Evolutionary conservation across 2,329 filamentous ascomycete species (phyloP).

Genomic region (Ilyonectria destructans): DNA sequence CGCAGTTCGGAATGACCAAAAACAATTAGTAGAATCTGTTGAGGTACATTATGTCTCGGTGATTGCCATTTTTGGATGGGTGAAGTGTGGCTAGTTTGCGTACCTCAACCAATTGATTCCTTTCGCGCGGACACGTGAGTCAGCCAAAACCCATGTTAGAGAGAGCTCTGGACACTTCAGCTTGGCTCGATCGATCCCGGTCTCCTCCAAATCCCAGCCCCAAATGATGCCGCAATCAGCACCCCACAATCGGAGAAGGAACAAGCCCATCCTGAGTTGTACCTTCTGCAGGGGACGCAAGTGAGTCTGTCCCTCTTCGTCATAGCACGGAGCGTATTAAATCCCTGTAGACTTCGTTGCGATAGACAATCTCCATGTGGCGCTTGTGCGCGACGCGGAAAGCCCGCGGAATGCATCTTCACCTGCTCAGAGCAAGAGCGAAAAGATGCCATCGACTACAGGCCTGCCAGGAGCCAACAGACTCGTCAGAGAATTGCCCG

Average conservation of each 20-base stretch:
- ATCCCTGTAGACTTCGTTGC: constrained; percentile 14
- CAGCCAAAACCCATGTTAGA: too few species aligned
- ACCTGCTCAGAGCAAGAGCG: constrained; percentile 37
- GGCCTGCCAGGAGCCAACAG: constrained; percentile 28
- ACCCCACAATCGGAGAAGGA: constrained; percentile 14
- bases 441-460: constrained; percentile 38
- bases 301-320: not conserved
- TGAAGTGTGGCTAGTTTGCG: too few species aligned
- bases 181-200: too few species aligned
- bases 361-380: constrained; percentile 27
- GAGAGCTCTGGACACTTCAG: too few species aligned
- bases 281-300: constrained; percentile 28
- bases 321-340: not conserved
- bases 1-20: too few species aligned
- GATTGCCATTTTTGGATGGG: too few species aligned
- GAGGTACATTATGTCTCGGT: too few species aligned
- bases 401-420: constrained; percentile 28
- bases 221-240: not conserved
- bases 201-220: too few species aligned
- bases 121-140: too few species aligned
- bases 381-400: constrained; percentile 20
- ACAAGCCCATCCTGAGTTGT: constrained; percentile 29
- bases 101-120: too few species aligned
- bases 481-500: constrained; percentile 38
- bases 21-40: too few species aligned